Evolutionary conservation across 1,139 yeast genomes (phyloP), one percentile per base, ranked within the genome.

Genomic region (Geotrichum fermentans): DNA sequence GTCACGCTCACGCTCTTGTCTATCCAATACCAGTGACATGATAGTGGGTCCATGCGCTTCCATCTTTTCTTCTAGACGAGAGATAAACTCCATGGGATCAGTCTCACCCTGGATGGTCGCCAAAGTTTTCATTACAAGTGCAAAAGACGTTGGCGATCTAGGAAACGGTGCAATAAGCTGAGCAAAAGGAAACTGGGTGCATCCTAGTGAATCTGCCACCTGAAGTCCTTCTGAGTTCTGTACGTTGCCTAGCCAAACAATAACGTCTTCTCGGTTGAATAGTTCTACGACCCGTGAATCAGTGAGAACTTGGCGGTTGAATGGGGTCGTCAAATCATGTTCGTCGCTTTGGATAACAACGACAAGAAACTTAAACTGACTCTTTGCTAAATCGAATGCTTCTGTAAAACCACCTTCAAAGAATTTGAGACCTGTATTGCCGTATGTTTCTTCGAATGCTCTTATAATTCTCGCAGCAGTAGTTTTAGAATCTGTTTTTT

Each of bases 181-280:
- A 37, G 87, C 66, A 62, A 86, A 85, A 10, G 98, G 98, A 60
- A 83, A 83, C 55, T 79, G 77, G 18, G 90, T 78, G 39, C 83
- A 85, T 53, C 79, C 78, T 53, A 90, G 74, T 43, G 84, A 79
- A 61, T 83, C 82, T 0, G 96, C 87, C 14, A 88, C 80, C 60
- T 88, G 95, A 61, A 80, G 83, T 1, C 94, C 87, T 65, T 92
- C 97, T 13, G 89, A 79, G 54, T 82, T 80, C 14, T 79, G 76
- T 28, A 85, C 78, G 62, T 86, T 85, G 7, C 97, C 96, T 33
- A 94, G 95, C 97, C 97, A 92, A 4, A 88, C 70, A 2, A 88
- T 60, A 2, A 82, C 65, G 41, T 75, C 71, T 46, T 74, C 75
- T 47, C 78, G 77, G 29, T 62, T 61, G 43, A 86, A 67, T 44